Conservation (phyloP, 495 filamentous ascomycete genomes). For the Cryomyces minteri region DNA sequence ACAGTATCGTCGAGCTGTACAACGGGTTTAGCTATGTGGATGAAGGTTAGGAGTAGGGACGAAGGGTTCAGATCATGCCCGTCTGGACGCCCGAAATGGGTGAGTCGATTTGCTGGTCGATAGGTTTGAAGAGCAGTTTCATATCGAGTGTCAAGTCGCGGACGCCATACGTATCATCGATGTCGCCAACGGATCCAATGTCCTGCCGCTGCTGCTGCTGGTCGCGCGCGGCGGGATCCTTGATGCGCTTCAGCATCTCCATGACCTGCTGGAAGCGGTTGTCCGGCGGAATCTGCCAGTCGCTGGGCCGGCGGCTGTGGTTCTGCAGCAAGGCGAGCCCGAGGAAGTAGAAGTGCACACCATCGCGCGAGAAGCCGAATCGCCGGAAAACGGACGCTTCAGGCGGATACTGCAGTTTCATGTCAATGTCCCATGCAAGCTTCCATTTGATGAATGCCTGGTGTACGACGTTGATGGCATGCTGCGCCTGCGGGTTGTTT, state of each 20-base stretch:
- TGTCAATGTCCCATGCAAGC: constrained; percentile 42
- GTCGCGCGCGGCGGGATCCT: constrained; percentile 32
- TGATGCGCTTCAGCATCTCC: constrained; percentile 35
- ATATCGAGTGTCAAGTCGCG: constrained; percentile 45
- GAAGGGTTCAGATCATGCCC: too few relatives aligned
- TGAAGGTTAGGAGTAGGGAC: too few relatives aligned
- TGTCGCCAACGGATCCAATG: constrained; percentile 35
- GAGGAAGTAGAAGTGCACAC: constrained; percentile 46
- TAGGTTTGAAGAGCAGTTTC: constrained; percentile 36
- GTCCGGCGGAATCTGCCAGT: constrained; percentile 32
- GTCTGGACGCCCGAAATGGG: too few relatives aligned
- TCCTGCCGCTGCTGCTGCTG: constrained; percentile 32
- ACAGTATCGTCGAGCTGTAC: too few relatives aligned
- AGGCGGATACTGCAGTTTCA: constrained; percentile 39
- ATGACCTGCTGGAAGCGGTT: constrained; percentile 38
- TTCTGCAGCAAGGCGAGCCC: constrained; percentile 26
- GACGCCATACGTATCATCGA: constrained; percentile 40
- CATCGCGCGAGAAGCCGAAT: constrained; percentile 45
- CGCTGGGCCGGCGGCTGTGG: constrained; percentile 24
- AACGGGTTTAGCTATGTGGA: too few relatives aligned
- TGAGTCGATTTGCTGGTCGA: constrained; percentile 5
- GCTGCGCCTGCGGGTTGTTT: neutral
- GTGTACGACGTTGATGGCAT: constrained; percentile 2
- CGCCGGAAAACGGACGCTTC: constrained; percentile 24
- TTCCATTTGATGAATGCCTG: constrained; percentile 45